Conservation (phyloP, 169 alveolate genomes). For the Cryptosporidium tyzzeri region DNA sequence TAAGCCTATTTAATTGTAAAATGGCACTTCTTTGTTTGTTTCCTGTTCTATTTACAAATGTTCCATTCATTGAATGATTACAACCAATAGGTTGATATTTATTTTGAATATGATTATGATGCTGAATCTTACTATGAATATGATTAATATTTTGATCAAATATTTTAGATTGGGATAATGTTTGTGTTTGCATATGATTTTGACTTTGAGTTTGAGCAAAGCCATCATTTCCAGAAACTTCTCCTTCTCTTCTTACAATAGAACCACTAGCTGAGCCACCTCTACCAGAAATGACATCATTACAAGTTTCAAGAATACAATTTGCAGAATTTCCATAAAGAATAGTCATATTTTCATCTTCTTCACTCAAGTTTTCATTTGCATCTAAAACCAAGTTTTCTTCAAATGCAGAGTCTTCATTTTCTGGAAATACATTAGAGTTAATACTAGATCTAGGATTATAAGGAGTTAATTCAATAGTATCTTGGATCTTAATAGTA, state of each 20-base stretch:
- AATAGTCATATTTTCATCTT: slow-evolving; percentile 25
- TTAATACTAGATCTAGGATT: not conserved
- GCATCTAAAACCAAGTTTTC: slow-evolving; percentile 54
- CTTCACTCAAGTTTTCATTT: slow-evolving; percentile 60
- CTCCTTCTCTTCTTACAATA: not conserved
- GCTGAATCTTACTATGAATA: not conserved
- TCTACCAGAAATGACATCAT: not conserved
- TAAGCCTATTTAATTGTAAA: slow-evolving; percentile 15
- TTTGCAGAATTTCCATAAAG: not conserved
- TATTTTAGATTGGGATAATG: not conserved
- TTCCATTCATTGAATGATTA: not conserved
- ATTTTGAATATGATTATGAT: not conserved
- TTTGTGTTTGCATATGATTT: not conserved
- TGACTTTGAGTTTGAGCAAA: not conserved
- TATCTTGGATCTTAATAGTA: not conserved
- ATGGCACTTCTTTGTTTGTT: not conserved
- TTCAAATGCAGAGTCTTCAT: slow-evolving; percentile 31
- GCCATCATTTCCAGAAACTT: not conserved
- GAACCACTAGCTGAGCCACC: not conserved
- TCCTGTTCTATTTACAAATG: not conserved
- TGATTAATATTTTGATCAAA: not conserved
- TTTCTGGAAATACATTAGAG: not conserved
- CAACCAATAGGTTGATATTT: not conserved
- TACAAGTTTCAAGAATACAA: not conserved
- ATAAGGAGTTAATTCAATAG: not conserved